Conservation (phyloP, 108 stramenopile genomes). For the Cyclotella atomus region DNA sequence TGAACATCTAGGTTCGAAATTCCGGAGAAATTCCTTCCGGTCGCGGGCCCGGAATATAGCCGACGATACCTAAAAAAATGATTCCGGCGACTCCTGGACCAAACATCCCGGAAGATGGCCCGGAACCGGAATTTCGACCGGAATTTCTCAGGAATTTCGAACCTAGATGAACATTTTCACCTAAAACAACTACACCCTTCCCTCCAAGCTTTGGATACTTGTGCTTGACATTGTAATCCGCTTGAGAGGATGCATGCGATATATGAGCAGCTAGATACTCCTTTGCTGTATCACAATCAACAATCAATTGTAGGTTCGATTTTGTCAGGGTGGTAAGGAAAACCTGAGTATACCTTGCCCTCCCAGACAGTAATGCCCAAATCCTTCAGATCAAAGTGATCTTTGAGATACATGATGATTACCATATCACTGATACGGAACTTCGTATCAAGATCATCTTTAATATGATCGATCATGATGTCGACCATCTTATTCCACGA, state of each 20-base stretch:
- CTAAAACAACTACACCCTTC: neutral
- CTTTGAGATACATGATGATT: neutral
- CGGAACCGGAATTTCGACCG: too few relatives aligned
- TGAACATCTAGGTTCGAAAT: too few relatives aligned
- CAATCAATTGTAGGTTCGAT: neutral
- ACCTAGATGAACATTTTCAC: too few relatives aligned
- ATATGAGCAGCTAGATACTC: neutral
- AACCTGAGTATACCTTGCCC: neutral
- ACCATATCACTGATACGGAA: neutral
- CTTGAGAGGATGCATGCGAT: neutral
- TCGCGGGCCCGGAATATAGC: too few relatives aligned
- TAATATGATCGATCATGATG: neutral
- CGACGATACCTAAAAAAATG: too few relatives aligned
- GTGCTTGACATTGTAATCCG: neutral
- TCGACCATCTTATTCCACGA: neutral
- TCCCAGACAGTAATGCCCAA: conserved; percentile 3
- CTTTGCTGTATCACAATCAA: neutral
- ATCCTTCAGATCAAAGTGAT: neutral
- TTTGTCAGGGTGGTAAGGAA: neutral
- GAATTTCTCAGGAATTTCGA: too few relatives aligned
- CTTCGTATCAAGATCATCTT: neutral
- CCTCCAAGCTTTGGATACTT: neutral
- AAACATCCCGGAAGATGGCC: too few relatives aligned
- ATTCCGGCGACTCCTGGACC: too few relatives aligned
- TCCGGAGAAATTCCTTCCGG: too few relatives aligned